Conservation (phyloP, 768 basidiomycete genomes). For the Cyathus striatus region DNA sequence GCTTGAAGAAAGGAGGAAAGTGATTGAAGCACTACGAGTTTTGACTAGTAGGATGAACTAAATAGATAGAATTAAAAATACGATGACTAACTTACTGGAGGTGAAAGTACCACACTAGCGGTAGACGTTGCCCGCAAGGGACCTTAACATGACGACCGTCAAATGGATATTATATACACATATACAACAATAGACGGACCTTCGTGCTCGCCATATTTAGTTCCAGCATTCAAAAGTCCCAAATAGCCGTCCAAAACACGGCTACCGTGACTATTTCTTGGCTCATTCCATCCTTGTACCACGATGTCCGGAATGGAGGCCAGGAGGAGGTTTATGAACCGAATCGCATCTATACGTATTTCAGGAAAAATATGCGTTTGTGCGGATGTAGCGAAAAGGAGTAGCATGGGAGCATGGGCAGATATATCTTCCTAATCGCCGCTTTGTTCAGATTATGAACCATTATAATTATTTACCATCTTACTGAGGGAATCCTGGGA, state of each 20-base stretch:
- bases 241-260: constrained; percentile 78
- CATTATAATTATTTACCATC: no score
- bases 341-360: constrained; percentile 85
- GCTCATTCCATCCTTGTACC: constrained; percentile 61
- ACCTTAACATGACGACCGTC: constrained; percentile 16
- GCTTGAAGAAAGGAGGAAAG: constrained; percentile 59
- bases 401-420: constrained; percentile 70
- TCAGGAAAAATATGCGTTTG: constrained; percentile 95
- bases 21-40: constrained; percentile 70
- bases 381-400: constrained; percentile 86
- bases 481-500: constrained; percentile 53
- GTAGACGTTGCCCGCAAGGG: constrained; percentile 49
- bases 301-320: constrained; percentile 64
- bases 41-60: constrained; percentile 52
- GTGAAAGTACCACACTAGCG: constrained; percentile 59
- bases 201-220: constrained; percentile 51
- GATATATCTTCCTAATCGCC: constrained; percentile 64
- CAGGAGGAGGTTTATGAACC: constrained; percentile 72
- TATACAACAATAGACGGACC: constrained; percentile 26
- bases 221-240: constrained; percentile 68
- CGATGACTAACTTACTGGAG: constrained; percentile 39
- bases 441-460: background rate
- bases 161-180: background rate
- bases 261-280: constrained; percentile 46
- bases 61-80: background rate